Evolutionary conservation across 208 protist genomes (phyloP), one percentile per base, ranked within the genome.

Genomic region (Trichomonas vaginalis): DNA sequence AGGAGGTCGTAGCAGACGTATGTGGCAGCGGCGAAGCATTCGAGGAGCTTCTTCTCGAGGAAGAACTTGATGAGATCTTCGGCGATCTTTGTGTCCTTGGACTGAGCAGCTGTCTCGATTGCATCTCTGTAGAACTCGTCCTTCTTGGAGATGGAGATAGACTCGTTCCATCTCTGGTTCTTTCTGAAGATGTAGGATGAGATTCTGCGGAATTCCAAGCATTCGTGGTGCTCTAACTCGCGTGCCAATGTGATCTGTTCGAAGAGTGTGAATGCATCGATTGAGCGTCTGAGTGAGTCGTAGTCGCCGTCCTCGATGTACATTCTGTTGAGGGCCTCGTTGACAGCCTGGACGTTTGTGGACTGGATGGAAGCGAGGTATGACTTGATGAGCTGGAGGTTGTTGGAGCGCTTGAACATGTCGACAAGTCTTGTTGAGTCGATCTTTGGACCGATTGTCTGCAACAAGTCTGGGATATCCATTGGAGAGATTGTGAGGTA

Each of bases 251-350:
- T 97, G 92, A 99, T 97, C 92, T 98, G 97, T 97, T 99, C 99
- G 97, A 99, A 99, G 97, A 99, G 98, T 97, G 98, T 97, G 97
- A 98, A 99, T 21, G 96, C 97, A 95, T 99, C 98, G 14, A 99
- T 98, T 9, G 98, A 99, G 61, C 97, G 95, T 62, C 98, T 97
- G 32, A 99, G 98, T 15, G 98, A 96, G 70, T 98, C 98, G 97
- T 98, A 99, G 97, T 99, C 99, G 95, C 99, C 99, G 95, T 99
- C 99, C 96, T 99, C 98, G 48, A 99, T 98, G 97, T 99, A 99
- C 15, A 99, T 96, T 39, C 98, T 96, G 97, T 99, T 99, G 45
- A 99, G 97, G 17, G 98, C 98, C 97, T 99, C 98, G 97, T 99
- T 99, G 42, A 99, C 98, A 56, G 88, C 97, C 95, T 96, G 96